phyloP scores from a whole-genome alignment of 768 basidiomycete species.

The Phlebiopsis flavidoalba region DNA sequence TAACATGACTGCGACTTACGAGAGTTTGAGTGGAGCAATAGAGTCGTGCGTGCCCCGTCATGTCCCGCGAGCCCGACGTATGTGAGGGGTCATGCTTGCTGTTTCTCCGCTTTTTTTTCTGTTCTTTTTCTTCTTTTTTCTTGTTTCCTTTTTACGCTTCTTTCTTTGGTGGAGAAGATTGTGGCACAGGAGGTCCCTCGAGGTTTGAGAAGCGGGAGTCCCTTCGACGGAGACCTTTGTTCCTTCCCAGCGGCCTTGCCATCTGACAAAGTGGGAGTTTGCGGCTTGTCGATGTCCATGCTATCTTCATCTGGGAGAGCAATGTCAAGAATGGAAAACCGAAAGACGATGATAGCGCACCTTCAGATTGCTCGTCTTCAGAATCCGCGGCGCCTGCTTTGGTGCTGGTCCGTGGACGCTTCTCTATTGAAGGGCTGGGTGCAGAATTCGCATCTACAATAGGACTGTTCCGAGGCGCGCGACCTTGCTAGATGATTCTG shows the following conservation, averaged over 20 bases:
- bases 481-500: neutral
- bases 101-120: constrained; percentile 17
- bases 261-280: neutral
- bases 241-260: neutral
- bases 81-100: neutral
- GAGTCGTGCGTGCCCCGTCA: neutral
- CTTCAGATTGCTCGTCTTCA: neutral
- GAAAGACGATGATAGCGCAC: neutral
- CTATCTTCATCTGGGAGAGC: neutral
- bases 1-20: neutral
- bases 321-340: neutral
- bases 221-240: neutral
- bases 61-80: neutral
- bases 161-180: constrained; percentile 36
- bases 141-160: constrained; percentile 56
- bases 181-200: constrained; percentile 36
- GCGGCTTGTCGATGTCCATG: neutral
- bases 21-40: neutral
- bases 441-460: constrained; percentile 7
- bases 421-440: neutral
- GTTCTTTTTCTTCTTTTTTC: constrained; percentile 34
- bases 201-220: constrained; percentile 51
- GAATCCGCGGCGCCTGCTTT: neutral
- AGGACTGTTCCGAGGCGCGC: neutral
- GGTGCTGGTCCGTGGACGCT: neutral